These are phyloP conservation scores for Castanea mollissima DNA, from an alignment of 306 rosid species.

Conservation along the genomic window DNA sequence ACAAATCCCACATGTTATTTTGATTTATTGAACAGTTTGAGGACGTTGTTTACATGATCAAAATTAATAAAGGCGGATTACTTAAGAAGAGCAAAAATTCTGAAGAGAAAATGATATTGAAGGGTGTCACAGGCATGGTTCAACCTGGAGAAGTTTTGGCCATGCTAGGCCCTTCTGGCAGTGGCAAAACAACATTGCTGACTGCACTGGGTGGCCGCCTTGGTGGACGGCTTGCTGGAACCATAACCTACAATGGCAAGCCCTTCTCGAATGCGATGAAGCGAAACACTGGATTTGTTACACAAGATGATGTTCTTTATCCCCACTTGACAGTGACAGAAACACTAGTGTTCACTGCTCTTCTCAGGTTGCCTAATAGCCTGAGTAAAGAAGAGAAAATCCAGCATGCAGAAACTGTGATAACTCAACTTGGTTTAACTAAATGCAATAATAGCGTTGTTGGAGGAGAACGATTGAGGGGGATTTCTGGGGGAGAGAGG, in stretches of 20 bases:
- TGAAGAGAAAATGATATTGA: conserved; percentile 52
- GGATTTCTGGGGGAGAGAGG: conserved; percentile 86
- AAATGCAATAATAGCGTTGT: conserved; percentile 56
- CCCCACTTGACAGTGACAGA: conserved; percentile 66
- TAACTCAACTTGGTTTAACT: conserved; percentile 54
- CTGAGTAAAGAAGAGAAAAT: conserved; percentile 41
- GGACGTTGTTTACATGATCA: conserved; percentile 53
- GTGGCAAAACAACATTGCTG: conserved; percentile 79
- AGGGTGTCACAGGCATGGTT: conserved; percentile 57
- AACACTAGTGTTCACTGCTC: conserved; percentile 71
- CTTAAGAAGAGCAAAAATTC: conserved; percentile 12
- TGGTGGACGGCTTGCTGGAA: conserved; percentile 40
- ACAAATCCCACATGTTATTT: background rate
- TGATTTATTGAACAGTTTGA: conserved; percentile 40
- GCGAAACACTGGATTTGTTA: conserved; percentile 64
- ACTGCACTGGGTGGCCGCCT: conserved; percentile 71
- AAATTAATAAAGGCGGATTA: conserved; percentile 27
- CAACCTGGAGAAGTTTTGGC: conserved; percentile 73
- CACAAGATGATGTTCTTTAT: conserved; percentile 69
- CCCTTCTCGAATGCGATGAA: conserved; percentile 53
- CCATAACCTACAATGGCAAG: conserved; percentile 38
- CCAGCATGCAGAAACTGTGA: conserved; percentile 37
- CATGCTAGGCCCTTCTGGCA: conserved; percentile 87
- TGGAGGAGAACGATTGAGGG: conserved; percentile 43
- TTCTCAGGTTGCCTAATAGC: conserved; percentile 55